Base-by-base conservation (phyloP, 176 grass and related monocot species). In the Aechmea fasciata region DNA sequence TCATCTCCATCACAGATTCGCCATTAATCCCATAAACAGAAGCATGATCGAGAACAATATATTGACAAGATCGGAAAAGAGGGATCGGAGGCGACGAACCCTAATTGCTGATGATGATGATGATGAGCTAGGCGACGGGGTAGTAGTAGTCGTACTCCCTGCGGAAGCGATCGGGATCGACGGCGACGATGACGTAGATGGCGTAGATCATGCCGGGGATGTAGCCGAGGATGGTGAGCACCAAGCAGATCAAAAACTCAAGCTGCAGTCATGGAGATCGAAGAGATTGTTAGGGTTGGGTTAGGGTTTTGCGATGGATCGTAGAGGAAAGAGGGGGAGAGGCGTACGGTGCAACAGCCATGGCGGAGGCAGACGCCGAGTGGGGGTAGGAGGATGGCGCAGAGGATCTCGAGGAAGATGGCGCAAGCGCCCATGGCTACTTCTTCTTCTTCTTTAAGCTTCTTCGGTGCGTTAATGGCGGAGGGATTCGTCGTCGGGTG, bases 321-420 rank as follows among this genome's bases (percentile, higher is more conserved):
- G 20, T 0, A 0, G 19, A 23, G 9, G 20, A 19, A 57, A 51
- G 22, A 5, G 2, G 25, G 13, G 15, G 8, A 17, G 15, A 11
- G 11, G 72, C 55, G 70, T 86, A 87, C 88, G 69, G 79, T 91
- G 81, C 88, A 91, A 65, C 84, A 87, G 81, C 88, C 88, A 67
- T 91, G 83, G 57, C 88, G 84, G 78, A 91, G 87, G 88, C 87
- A 91, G 78, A 91, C 88, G 75, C 88, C 88, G 72, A 91, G 84
- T 67, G 88, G 88, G 10, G 88, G 88, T 48, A 91, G 78, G 14
- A 91, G 55, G 53, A 69, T 74, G 72, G 88, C 72, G 81, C 85
- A 65, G 74, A 91, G 52, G 78, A 64, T 72, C 81, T 91, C 88
- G 28, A 91, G 78, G 80, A 76, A 84, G 24, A 71, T 78, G 26